Conservation (phyloP, 2,329 filamentous ascomycete species). For the Claviceps maximensis region DNA sequence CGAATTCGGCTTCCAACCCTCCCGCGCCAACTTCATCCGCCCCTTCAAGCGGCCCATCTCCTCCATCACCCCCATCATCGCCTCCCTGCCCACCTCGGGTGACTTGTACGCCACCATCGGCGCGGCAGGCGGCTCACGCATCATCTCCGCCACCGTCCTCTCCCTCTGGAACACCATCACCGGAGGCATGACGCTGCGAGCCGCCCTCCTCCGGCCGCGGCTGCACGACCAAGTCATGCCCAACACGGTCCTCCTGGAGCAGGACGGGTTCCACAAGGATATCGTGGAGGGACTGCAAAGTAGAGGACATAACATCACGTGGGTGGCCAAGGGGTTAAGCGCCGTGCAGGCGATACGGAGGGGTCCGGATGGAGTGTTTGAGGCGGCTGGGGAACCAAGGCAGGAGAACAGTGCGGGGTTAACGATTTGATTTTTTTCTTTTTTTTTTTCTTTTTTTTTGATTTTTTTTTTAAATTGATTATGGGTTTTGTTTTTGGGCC, state of each 20-base stretch:
- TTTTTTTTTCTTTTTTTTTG: background rate
- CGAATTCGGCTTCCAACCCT: conserved; percentile 74
- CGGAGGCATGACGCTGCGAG: conserved; percentile 39
- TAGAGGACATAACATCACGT: conserved; percentile 59
- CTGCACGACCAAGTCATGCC: conserved; percentile 77
- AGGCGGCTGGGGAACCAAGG: conserved; percentile 64
- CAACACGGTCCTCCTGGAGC: conserved; percentile 55
- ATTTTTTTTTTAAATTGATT: conserved; percentile 1
- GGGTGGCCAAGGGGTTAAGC: conserved; percentile 49
- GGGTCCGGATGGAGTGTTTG: conserved; percentile 53
- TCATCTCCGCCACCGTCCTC: conserved; percentile 69
- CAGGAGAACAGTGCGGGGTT: conserved; percentile 58
- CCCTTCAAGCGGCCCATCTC: conserved; percentile 72
- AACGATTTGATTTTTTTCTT: conserved; percentile 21
- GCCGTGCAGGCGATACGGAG: conserved; percentile 57
- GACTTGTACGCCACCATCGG: conserved; percentile 57
- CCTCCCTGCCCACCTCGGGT: conserved; percentile 45
- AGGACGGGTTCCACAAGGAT: conserved; percentile 44
- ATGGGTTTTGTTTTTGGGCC: too few relatives aligned
- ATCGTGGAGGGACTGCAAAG: conserved; percentile 49
- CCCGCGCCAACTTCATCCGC: conserved; percentile 66
- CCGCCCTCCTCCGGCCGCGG: conserved; percentile 53
- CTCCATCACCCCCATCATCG: conserved; percentile 68
- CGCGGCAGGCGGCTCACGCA: conserved; percentile 68
- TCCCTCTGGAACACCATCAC: conserved; percentile 62